Percentiles rank a stretch among this genome's conserved stretches.
Evolutionary conservation across 1,284 basidiomycete genomes (phyloP).

Genomic region (Melanopsichium pennsylvanicum): DNA sequence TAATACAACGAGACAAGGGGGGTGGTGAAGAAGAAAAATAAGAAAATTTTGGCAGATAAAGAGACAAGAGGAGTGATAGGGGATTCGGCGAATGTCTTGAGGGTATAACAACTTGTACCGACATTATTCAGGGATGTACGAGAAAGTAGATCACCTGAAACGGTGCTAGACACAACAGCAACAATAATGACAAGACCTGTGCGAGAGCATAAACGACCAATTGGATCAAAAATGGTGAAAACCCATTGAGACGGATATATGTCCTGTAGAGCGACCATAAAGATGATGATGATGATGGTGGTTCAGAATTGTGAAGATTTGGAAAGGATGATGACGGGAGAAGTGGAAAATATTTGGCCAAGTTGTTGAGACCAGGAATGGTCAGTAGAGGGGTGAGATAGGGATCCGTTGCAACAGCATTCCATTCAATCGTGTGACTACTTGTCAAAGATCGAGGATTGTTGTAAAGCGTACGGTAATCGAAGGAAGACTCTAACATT

Average conservation of each 20-base stretch:
- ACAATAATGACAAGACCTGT: neutral
- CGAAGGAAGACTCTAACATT: slow-evolving; percentile 13
- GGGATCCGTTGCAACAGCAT: neutral
- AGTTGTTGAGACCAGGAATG: slow-evolving; percentile 10
- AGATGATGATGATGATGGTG: no score
- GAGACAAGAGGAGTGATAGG: no score
- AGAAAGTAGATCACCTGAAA: slow-evolving; percentile 9
- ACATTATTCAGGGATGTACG: neutral
- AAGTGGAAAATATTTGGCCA: no score
- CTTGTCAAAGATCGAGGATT: neutral
- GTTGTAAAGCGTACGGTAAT: neutral
- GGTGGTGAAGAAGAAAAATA: no score
- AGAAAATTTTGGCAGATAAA: no score
- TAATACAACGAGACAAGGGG: no score
- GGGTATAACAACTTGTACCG: no score
- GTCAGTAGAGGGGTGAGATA: slow-evolving; percentile 17
- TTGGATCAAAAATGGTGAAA: neutral
- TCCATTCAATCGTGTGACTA: slow-evolving; percentile 24
- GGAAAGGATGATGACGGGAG: no score
- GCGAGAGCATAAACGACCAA: neutral
- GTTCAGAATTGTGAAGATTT: no score
- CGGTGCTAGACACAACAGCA: slow-evolving; percentile 23
- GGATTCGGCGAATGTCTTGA: no score
- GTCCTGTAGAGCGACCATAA: neutral
- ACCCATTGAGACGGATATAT: slow-evolving; percentile 17